Evolutionary conservation across 257 asterid species (phyloP), one percentile per base, ranked within the genome.

Genomic region (Verbascum thapsus): DNA sequence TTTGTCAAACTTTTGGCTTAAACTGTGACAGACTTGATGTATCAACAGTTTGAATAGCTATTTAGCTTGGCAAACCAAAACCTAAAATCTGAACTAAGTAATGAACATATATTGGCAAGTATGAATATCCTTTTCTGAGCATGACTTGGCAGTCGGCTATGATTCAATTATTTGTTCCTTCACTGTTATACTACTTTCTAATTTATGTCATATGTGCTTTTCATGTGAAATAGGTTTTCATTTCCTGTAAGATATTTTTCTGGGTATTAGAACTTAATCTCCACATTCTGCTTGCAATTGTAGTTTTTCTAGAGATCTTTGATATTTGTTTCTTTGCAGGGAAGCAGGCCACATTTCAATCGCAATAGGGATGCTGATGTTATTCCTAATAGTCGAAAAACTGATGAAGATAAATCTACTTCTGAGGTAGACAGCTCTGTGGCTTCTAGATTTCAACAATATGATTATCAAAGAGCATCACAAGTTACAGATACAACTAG

Each of bases 401-500:
- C 70, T 68, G 89, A 78, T 69, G 84, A 75, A 55, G 74, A 69
- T 57, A 56, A 44, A 32, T 73, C 71, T 39, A 83, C 64, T 58
- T 85, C 88, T 20, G 95, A 83, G 57, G 74, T 56, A 48, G 82
- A 63, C 62, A 83, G 82, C 67, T 72, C 86, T 55, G 77, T 74
- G 47, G 74, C 90, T 70, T 81, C 94, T 62, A 77, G 72, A 55
- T 72, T 71, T 66, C 85, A 76, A 52, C 78, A 73, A 64, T 77
- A 81, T 70, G 85, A 78, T 76, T 70, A 80, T 73, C 91, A 80
- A 77, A 74, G 84, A 57, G 76, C 79, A 54, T 80, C 98, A 54
- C 94, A 78, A 66, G 69, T 76, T 73, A 80, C 96, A 8, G 95
- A 88, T 67, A 71, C 91, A 26, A 73, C 88, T 44, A 90, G 91